Conservation (phyloP, 805 yeast genomes). For the Suhomyces vadensis region DNA sequence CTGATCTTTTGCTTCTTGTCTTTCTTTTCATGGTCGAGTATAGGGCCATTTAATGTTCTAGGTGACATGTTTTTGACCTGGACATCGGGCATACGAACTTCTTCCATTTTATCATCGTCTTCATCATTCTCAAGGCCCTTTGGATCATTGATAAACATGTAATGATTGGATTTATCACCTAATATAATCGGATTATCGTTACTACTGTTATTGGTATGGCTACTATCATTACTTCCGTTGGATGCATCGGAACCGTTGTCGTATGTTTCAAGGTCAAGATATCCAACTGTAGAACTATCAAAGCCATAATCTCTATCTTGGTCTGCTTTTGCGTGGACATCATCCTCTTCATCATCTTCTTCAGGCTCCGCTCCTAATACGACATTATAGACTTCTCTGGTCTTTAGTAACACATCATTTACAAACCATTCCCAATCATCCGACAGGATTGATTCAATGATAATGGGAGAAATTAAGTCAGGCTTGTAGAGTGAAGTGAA, state of each 20-base stretch:
- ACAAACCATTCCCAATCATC: conserved; percentile 52
- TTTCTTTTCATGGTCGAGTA: conserved; percentile 12
- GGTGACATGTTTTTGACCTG: conserved; percentile 37
- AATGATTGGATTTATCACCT: conserved; percentile 39
- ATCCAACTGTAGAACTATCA: conserved; percentile 39
- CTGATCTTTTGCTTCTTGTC: conserved; percentile 15
- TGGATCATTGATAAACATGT: conserved; percentile 28
- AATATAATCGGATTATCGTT: conserved; percentile 29
- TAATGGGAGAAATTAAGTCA: conserved; percentile 50
- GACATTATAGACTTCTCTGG: conserved; percentile 57
- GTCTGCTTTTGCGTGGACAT: conserved; percentile 5
- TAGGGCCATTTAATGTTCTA: background rate
- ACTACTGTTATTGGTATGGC: conserved; percentile 15
- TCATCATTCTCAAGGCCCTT: conserved; percentile 14
- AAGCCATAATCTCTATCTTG: conserved; percentile 21
- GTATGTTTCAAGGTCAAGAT: conserved; percentile 37
- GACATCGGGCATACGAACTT: conserved; percentile 21
- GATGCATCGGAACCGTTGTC: conserved; percentile 26
- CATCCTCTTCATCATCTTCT: conserved; percentile 15
- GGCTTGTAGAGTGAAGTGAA: conserved; percentile 66
- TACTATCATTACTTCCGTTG: conserved; percentile 3
- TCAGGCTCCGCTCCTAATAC: conserved; percentile 49
- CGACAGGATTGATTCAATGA: conserved; percentile 33
- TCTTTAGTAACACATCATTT: conserved; percentile 47
- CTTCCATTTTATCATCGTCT: conserved; percentile 25